These are phyloP conservation scores for Rhizophagus prolifer DNA, from an alignment of 192 early-diverging fungal species.

Conservation along the genomic window DNA sequence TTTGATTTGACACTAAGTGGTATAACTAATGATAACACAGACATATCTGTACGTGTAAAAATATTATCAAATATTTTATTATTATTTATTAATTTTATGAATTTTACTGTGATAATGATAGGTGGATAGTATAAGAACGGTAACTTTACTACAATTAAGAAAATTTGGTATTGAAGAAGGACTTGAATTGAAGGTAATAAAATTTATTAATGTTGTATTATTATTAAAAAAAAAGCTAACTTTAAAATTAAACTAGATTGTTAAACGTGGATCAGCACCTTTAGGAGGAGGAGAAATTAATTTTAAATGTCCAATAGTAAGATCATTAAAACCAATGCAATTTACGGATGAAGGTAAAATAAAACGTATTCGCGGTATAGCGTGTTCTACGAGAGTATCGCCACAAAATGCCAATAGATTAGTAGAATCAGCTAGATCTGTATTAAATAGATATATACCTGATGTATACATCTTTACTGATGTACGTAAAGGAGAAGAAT, in stretches of 20 bases:
- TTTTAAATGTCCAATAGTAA: slow-evolving; percentile 84
- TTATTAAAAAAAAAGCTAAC: background rate
- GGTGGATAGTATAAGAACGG: slow-evolving; percentile 90
- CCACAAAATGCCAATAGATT: slow-evolving; percentile 95
- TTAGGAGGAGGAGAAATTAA: slow-evolving; percentile 88
- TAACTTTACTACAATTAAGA: slow-evolving; percentile 77
- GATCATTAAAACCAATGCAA: slow-evolving; percentile 72
- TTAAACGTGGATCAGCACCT: slow-evolving; percentile 86
- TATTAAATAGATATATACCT: slow-evolving; percentile 91
- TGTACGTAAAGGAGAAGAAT: slow-evolving; percentile 94
- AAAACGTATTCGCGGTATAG: slow-evolving; percentile 93
- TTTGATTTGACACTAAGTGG: slow-evolving; percentile 82
- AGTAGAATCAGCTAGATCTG: slow-evolving; percentile 79
- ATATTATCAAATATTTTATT: background rate
- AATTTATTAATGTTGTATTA: background rate
- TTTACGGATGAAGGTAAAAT: slow-evolving; percentile 85
- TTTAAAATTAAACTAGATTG: slow-evolving; percentile 55
- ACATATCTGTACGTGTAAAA: slow-evolving; percentile 71
- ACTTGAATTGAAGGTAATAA: slow-evolving; percentile 74
- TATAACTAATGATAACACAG: slow-evolving; percentile 91
- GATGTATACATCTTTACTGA: slow-evolving; percentile 98
- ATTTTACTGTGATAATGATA: slow-evolving; percentile 27
- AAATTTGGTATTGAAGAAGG: slow-evolving; percentile 85
- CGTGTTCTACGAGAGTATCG: slow-evolving; percentile 82
- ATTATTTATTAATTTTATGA: background rate